Conservation (phyloP, 768 basidiomycete species). For the Pleurotus eryngii region DNA sequence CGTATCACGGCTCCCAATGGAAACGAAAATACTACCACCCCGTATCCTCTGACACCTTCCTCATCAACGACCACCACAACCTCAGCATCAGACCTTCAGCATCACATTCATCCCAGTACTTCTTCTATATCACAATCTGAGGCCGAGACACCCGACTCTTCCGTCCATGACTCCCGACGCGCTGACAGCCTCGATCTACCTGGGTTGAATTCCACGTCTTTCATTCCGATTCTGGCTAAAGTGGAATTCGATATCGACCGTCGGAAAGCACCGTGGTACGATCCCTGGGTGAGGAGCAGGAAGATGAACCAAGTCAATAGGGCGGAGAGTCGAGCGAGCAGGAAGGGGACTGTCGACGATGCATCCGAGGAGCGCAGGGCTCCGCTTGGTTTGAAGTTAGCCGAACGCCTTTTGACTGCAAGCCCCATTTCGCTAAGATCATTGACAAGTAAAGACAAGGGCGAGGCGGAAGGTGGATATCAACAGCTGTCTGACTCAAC, state of each 20-base stretch:
- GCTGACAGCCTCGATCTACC: constrained; percentile 59
- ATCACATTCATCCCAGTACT: constrained; percentile 44
- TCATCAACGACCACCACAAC: constrained; percentile 46
- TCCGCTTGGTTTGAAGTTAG: constrained; percentile 49
- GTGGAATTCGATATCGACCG: constrained; percentile 94
- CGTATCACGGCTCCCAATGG: constrained; percentile 25
- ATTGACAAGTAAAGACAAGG: constrained; percentile 14
- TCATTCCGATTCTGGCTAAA: constrained; percentile 86
- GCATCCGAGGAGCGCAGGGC: constrained; percentile 21
- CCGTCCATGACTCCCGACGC: constrained; percentile 34
- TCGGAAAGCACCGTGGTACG: constrained; percentile 78
- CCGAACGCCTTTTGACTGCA: constrained; percentile 43
- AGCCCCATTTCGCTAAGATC: constrained; percentile 20
- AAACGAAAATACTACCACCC: constrained; percentile 29
- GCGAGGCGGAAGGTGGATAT: constrained; percentile 27
- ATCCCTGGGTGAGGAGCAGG: constrained; percentile 74
- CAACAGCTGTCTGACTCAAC: constrained; percentile 29
- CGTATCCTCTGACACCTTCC: constrained; percentile 41
- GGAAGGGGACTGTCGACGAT: constrained; percentile 16
- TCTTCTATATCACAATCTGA: constrained; percentile 42
- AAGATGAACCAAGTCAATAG: constrained; percentile 60
- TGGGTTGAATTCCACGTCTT: constrained; percentile 57
- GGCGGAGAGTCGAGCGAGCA: constrained; percentile 36
- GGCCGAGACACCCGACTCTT: constrained; percentile 55
- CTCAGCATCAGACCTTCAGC: constrained; percentile 45